phyloP scores from a whole-genome alignment of 2,329 filamentous ascomycete genomes.

The Botrytis medusae region DNA sequence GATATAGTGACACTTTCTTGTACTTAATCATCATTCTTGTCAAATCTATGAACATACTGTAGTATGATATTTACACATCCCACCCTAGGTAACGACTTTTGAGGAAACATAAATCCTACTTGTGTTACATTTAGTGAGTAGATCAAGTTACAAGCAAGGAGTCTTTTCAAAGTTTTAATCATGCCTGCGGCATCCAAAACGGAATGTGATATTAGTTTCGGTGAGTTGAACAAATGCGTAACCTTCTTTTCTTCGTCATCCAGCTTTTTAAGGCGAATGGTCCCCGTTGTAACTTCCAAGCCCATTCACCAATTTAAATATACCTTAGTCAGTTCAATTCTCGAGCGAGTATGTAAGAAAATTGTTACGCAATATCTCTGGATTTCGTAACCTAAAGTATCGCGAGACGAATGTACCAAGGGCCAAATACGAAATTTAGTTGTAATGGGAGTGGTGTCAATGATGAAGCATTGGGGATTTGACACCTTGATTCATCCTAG shows the following conservation, averaged over 20 bases:
- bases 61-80: too few species aligned
- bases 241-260: background rate
- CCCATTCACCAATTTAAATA: background rate
- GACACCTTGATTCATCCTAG: background rate
- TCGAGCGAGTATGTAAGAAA: background rate
- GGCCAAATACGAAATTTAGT: background rate
- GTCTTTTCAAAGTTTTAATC: too few species aligned
- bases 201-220: background rate
- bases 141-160: too few species aligned
- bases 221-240: background rate
- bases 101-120: too few species aligned
- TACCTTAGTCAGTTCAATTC: background rate
- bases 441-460: background rate
- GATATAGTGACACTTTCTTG: too few species aligned
- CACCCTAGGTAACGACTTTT: too few species aligned
- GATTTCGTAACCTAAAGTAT: background rate
- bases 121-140: too few species aligned
- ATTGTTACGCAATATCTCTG: background rate
- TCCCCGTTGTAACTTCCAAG: background rate
- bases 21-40: too few species aligned
- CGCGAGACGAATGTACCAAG: background rate
- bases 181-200: too few species aligned
- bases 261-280: background rate
- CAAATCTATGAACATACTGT: too few species aligned
- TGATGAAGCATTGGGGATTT: background rate